Conservation (phyloP, 768 basidiomycete species). For the Agaricus sinodeliciosus region DNA sequence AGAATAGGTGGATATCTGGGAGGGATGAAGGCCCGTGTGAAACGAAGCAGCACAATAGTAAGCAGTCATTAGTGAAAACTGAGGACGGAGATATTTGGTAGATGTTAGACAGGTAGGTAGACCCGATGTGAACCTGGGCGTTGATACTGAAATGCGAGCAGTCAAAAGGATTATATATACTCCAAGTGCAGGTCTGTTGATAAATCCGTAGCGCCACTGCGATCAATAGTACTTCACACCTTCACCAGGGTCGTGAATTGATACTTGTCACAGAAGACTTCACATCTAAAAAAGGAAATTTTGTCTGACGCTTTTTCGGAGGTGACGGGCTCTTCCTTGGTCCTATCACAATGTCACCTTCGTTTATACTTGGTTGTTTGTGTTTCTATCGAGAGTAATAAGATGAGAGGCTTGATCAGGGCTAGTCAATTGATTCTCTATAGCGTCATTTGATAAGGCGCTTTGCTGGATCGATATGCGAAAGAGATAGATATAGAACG, state of each 20-base stretch:
- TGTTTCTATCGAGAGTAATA: too few species aligned
- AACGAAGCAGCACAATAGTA: background rate
- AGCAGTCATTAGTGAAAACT: background rate
- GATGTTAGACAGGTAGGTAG: background rate
- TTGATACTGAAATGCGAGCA: background rate
- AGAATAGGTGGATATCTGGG: slow-evolving; percentile 10
- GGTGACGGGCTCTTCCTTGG: background rate
- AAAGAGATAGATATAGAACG: too few species aligned
- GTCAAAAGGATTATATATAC: background rate
- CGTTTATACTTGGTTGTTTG: background rate
- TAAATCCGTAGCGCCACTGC: background rate
- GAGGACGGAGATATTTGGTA: background rate
- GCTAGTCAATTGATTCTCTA: too few species aligned
- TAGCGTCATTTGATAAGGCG: too few species aligned
- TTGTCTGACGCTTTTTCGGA: background rate
- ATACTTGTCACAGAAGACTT: background rate
- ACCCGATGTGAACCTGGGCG: background rate
- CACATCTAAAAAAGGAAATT: slow-evolving; percentile 1
- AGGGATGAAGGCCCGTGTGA: slow-evolving; percentile 8
- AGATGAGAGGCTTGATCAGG: too few species aligned
- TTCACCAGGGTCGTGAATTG: background rate
- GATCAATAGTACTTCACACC: background rate
- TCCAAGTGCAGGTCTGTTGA: background rate
- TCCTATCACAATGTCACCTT: background rate
- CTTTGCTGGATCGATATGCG: too few species aligned